Evolutionary conservation across 345 rosid genomes (phyloP).

Genomic region (Brassica carinata): DNA sequence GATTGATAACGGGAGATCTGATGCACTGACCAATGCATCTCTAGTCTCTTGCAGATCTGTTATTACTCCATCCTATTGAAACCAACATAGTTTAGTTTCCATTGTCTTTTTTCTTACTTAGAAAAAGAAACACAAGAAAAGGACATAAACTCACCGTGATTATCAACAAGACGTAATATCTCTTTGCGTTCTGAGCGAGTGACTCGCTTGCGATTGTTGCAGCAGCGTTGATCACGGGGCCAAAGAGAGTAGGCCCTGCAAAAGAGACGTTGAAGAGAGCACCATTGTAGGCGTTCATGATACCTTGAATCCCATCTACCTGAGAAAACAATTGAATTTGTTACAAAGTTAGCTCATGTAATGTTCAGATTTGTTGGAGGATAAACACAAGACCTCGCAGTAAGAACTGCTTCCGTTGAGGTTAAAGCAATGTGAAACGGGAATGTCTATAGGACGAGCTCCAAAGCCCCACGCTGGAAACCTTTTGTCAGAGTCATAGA

Average conservation of each 20-base stretch:
- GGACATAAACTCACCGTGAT: slow-evolving; percentile 64
- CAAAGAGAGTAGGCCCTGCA: slow-evolving; percentile 98
- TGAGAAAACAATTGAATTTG: slow-evolving; percentile 26
- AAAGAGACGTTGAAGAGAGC: slow-evolving; percentile 91
- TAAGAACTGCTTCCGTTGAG: slow-evolving; percentile 83
- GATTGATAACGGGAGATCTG: slow-evolving; percentile 87
- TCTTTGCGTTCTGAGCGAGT: slow-evolving; percentile 55
- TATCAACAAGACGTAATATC: slow-evolving; percentile 80
- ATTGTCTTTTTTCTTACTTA: slow-evolving; percentile 10
- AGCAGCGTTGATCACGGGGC: slow-evolving; percentile 80
- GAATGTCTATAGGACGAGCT: slow-evolving; percentile 96
- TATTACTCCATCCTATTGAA: slow-evolving; percentile 80
- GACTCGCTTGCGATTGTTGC: slow-evolving; percentile 73
- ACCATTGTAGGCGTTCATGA: slow-evolving; percentile 73
- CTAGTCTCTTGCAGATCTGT: slow-evolving; percentile 97
- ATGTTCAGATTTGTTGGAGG: not conserved
- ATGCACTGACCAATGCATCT: slow-evolving; percentile 90
- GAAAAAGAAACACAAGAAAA: slow-evolving; percentile 9
- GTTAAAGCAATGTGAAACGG: slow-evolving; percentile 94
- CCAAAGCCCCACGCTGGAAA: slow-evolving; percentile 99
- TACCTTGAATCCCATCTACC: slow-evolving; percentile 95
- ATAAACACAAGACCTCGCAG: slow-evolving; percentile 57
- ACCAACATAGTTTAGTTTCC: slow-evolving; percentile 4
- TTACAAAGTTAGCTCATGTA: not conserved
- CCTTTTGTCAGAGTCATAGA: slow-evolving; percentile 76